Conservation (phyloP, 768 basidiomycete genomes). For the Boletellus emodensis region DNA sequence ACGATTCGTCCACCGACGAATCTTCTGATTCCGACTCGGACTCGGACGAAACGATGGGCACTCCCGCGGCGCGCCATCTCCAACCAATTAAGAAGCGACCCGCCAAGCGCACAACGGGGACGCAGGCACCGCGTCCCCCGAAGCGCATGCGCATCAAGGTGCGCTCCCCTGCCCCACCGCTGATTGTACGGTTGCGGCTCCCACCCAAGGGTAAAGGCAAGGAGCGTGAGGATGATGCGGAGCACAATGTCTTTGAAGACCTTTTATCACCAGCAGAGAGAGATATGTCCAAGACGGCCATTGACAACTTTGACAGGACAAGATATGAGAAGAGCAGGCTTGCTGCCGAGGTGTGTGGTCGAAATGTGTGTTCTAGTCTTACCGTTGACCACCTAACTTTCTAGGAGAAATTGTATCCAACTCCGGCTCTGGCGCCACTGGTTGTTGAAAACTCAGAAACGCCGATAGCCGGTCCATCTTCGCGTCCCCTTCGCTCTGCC, state of each 20-base stretch:
- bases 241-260: constrained; percentile 76
- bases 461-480: constrained; percentile 52
- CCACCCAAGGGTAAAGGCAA: constrained; percentile 64
- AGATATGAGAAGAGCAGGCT: constrained; percentile 70
- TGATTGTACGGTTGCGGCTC: constrained; percentile 51
- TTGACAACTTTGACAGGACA: constrained; percentile 56
- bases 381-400: constrained; percentile 6
- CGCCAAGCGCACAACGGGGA: constrained; percentile 21
- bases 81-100: constrained; percentile 28
- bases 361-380: not conserved
- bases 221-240: constrained; percentile 61
- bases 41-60: constrained; percentile 22
- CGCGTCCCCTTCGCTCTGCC: constrained; percentile 61
- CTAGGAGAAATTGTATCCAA: constrained; percentile 50
- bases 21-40: constrained; percentile 31
- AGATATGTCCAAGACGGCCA: constrained; percentile 65
- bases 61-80: constrained; percentile 10
- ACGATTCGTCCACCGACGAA: constrained; percentile 33
- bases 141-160: constrained; percentile 50
- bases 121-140: constrained; percentile 28
- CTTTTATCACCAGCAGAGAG: constrained; percentile 65
- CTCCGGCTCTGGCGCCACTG: constrained; percentile 32
- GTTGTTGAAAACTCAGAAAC: constrained; percentile 32
- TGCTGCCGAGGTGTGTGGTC: constrained; percentile 64
- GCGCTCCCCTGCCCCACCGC: constrained; percentile 32